These are phyloP conservation scores for Cladosporium velox DNA, from an alignment of 2,329 filamentous ascomycete species.

Conservation along the genomic window DNA sequence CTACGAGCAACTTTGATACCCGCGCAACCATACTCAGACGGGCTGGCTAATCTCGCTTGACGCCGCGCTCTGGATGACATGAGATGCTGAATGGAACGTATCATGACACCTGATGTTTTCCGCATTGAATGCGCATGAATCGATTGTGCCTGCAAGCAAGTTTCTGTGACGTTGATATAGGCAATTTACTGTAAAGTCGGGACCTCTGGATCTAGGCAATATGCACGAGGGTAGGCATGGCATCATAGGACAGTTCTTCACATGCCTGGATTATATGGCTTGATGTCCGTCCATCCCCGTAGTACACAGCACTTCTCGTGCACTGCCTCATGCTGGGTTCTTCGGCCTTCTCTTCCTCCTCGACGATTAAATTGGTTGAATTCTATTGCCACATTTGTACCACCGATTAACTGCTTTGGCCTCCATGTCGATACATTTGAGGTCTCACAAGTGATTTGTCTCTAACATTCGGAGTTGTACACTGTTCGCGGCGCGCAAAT, in stretches of 20 bases:
- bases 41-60: constrained; percentile 1
- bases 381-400: neutral
- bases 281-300: neutral
- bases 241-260: neutral
- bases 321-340: neutral
- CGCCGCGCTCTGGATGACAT: constrained; percentile 1
- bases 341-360: neutral
- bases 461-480: neutral
- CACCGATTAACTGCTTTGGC: neutral
- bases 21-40: constrained; percentile 9
- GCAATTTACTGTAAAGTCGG: neutral
- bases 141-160: neutral
- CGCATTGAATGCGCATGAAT: neutral
- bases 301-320: neutral
- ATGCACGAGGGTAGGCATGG: neutral
- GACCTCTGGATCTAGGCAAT: neutral
- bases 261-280: neutral
- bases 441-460: neutral
- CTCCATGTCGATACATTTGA: neutral
- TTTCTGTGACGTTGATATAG: neutral
- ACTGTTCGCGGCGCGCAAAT: neutral
- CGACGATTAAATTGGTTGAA: neutral
- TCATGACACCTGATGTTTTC: constrained; percentile 1
- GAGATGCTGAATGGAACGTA: constrained; percentile 5
- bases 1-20: constrained; percentile 20